Percentiles rank a stretch among this genome's conserved stretches.
These are phyloP conservation scores for Atkinsonella texensis DNA, from an alignment of 2,329 filamentous ascomycete genomes.

Conservation along the genomic window DNA sequence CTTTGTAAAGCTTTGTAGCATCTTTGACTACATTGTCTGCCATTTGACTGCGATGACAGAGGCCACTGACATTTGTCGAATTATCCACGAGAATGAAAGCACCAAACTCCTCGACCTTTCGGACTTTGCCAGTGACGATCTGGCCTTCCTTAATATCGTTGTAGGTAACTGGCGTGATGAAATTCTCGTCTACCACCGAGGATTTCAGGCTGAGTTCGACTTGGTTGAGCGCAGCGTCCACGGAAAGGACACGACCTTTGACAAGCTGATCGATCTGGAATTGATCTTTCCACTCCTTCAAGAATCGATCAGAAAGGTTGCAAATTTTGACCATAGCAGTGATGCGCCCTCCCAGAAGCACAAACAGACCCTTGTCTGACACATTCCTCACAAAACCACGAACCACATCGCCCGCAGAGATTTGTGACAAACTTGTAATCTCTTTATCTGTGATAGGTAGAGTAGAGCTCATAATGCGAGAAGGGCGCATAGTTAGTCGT, in stretches of 20 bases:
- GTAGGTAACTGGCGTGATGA: constrained; percentile 59
- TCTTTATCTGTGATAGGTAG: constrained; percentile 71
- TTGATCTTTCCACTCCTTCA: constrained; percentile 91
- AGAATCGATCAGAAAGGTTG: constrained; percentile 77
- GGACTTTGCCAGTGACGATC: constrained; percentile 76
- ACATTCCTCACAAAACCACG: constrained; percentile 90
- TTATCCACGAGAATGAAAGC: constrained; percentile 87
- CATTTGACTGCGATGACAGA: constrained; percentile 89
- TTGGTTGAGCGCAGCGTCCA: constrained; percentile 57
- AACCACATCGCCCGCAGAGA: constrained; percentile 66
- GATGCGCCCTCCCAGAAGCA: constrained; percentile 69
- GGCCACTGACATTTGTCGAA: constrained; percentile 77
- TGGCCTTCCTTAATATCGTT: constrained; percentile 70
- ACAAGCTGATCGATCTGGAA: constrained; percentile 87
- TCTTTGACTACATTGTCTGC: constrained; percentile 73
- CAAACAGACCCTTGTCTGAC: constrained; percentile 77
- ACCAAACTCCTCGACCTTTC: constrained; percentile 90
- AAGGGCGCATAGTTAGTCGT: constrained; percentile 71
- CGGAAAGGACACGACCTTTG: constrained; percentile 66
- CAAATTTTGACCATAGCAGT: constrained; percentile 75
- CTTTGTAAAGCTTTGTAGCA: constrained; percentile 78
- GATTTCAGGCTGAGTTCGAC: constrained; percentile 80
- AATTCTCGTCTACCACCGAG: constrained; percentile 71
- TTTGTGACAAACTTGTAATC: constrained; percentile 55
- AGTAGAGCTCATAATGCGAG: constrained; percentile 78